Base-by-base conservation (phyloP, 768 basidiomycete species). In the Xerocomellus chrysenteron region DNA sequence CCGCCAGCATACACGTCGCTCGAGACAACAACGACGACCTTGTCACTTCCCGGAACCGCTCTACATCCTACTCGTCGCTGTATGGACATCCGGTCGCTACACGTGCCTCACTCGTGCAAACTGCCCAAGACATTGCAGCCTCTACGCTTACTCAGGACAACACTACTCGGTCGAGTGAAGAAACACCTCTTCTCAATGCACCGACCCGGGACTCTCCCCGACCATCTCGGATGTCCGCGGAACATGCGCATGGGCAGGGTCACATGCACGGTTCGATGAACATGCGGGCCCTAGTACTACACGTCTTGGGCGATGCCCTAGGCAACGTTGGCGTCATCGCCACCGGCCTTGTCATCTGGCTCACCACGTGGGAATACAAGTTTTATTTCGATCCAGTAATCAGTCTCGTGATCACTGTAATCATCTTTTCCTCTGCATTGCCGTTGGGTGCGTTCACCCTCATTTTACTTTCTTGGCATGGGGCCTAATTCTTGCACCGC, bases 301-400 rank as follows among this genome's bases (percentile, higher is more conserved):
- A 99, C 71, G 97, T 98, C 39, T 72, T 99, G 44, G 96, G 96
- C 35, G 96, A 99, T 76, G 96, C 96, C 53, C 82, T 99, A 26
- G 97, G 97, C 48, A 98, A 99, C 72, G 91, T 98, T 58, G 97
- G 97, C 50, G 97, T 99, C 59, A 97, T 99, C 57, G 86, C 88
- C 36, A 92, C 95, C 5, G 97, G 97, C 54, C 82, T 98, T 12
- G 78, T 98, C 68, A 97, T 99, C 67, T 95, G 93, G 94, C 81
- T 90, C 55, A 87, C 89, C 1, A 75, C 83, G 26, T 95, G 91
- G 86, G 73, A 76, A 62, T 94, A 83, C 81, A 93, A 90, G 68
- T 90, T 85, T 66, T 97, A 94, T 75, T 94, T 86, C 62, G 97
- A 99, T 70, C 97, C 97, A 1, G 70, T 88, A 40, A 94, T 99